A percentile compares a stretch with the other conserved stretches of the same genome.
Conservation (phyloP, 305 asterid genomes). For the Fraxinus velutina region DNA sequence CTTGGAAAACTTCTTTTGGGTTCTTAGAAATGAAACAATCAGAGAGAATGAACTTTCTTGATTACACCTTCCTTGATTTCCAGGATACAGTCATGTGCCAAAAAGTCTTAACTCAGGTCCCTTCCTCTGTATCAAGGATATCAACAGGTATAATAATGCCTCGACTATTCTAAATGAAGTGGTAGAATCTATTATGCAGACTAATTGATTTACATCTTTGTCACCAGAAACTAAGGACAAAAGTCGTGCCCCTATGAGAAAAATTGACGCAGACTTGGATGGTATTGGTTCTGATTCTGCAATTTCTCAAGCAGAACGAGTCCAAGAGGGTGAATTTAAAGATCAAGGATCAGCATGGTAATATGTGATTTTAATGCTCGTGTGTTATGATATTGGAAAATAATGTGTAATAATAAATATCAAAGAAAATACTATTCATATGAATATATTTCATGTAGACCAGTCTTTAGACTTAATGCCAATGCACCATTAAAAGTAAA, state of each 20-base stretch:
- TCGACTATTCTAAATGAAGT: neutral
- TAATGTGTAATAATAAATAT: neutral
- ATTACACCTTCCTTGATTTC: conserved; percentile 64
- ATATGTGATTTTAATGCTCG: neutral
- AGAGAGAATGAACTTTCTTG: conserved; percentile 55
- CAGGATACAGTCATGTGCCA: conserved; percentile 79
- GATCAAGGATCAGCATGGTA: conserved; percentile 48
- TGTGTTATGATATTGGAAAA: neutral
- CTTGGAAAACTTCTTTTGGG: conserved; percentile 82
- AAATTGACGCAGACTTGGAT: conserved; percentile 32
- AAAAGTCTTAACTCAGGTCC: conserved; percentile 39
- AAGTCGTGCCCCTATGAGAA: conserved; percentile 21
- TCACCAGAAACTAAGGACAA: conserved; percentile 42
- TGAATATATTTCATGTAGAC: neutral
- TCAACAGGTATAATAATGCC: conserved; percentile 43
- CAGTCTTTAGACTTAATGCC: neutral
- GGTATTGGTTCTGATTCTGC: conserved; percentile 40
- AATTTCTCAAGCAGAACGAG: conserved; percentile 40
- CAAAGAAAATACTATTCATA: neutral
- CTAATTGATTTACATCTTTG: conserved; percentile 19
- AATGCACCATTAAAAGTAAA: neutral
- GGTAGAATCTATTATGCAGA: conserved; percentile 4
- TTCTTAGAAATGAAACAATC: conserved; percentile 58
- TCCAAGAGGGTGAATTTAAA: conserved; percentile 32
- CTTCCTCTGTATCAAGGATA: conserved; percentile 29